Evolutionary conservation across 371 early-diverging fungal genomes (phyloP), one percentile per base, ranked within the genome.

Genomic region (Batkoa obscura): DNA sequence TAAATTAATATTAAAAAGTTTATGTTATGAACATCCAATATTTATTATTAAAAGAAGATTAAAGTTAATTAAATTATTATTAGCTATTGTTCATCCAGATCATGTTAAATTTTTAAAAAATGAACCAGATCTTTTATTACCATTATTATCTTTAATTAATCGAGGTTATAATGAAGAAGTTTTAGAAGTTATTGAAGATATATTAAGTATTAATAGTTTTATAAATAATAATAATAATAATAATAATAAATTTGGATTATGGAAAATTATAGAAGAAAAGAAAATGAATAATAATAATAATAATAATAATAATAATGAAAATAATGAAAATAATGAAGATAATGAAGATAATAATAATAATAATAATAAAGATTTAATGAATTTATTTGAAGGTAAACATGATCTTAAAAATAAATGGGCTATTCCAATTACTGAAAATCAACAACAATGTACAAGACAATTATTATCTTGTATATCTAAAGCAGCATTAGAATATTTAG

Each of bases 31-130:
- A 43, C 48, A 70, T 10, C 65, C 66, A 0, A 72, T 72, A 43
- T n/a, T n/a, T n/a, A 84, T 84, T 59, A 71, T 76, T 36, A 74
- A 79, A 61, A 77, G 78, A 55, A 67, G 73, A n/a, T 60, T 89
- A 35, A 66, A 70, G 55, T 56, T 84, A 32, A 62, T 86, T 10
- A 80, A 82, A 60, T 54, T 76, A 23, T 68, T 86, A 15, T 56
- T 87, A 3, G 79, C 84, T 0, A 64, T 68, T 37, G 65, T 83
- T 3, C 66, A 72, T 6, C 67, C 70, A 3, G 43, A 58, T 32
- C 63, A 63, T 23, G 6, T 58, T 4, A 63, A 67, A 59, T 68
- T 65, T 37, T 33, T 61, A 53, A 61, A 58, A 43, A 65, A 64
- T 55, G 66, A 63, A 31, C 65, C 65, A 17, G 74, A 66, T 52